Conservation (phyloP, 345 rosid species). For the Brassica incana region DNA sequence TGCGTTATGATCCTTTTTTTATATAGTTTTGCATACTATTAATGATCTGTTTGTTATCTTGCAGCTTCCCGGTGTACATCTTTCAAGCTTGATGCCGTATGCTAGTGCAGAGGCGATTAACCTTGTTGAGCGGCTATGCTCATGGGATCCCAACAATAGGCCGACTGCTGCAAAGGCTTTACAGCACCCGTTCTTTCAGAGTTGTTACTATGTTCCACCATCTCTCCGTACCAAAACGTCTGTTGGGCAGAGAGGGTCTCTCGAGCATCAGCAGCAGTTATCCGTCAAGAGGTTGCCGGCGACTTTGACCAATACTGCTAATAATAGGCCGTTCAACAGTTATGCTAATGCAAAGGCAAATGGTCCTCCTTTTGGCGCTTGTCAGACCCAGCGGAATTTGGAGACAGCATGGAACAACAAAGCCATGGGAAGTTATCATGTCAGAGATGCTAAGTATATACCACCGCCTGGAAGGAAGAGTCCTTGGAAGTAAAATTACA, state of each 20-base stretch:
- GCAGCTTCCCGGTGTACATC: slow-evolving; percentile 60
- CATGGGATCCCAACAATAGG: slow-evolving; percentile 93
- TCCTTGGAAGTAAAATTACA: slow-evolving; percentile 57
- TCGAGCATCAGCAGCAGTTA: slow-evolving; percentile 45
- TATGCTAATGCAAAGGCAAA: slow-evolving; percentile 52
- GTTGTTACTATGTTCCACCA: slow-evolving; percentile 89
- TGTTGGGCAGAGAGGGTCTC: slow-evolving; percentile 48
- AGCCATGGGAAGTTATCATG: slow-evolving; percentile 41
- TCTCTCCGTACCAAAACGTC: slow-evolving; percentile 64
- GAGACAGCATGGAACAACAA: slow-evolving; percentile 53
- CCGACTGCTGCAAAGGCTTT: slow-evolving; percentile 81
- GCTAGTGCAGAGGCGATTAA: slow-evolving; percentile 68
- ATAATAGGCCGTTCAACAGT: slow-evolving; percentile 44
- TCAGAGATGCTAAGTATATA: slow-evolving; percentile 57
- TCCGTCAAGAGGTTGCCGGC: slow-evolving; percentile 48
- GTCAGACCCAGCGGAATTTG: slow-evolving; percentile 57
- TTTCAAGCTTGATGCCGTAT: slow-evolving; percentile 58
- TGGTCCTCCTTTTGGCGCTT: slow-evolving; percentile 49
- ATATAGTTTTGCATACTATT: neutral
- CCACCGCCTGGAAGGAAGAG: slow-evolving; percentile 77
- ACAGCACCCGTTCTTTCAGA: slow-evolving; percentile 94
- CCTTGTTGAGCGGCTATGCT: slow-evolving; percentile 81
- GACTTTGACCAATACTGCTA: slow-evolving; percentile 37
- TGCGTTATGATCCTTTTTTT: neutral
- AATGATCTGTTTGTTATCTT: neutral